Evolutionary conservation across 345 rosid species (phyloP), one percentile per base, ranked within the genome.

Genomic region (Turritis glabra): DNA sequence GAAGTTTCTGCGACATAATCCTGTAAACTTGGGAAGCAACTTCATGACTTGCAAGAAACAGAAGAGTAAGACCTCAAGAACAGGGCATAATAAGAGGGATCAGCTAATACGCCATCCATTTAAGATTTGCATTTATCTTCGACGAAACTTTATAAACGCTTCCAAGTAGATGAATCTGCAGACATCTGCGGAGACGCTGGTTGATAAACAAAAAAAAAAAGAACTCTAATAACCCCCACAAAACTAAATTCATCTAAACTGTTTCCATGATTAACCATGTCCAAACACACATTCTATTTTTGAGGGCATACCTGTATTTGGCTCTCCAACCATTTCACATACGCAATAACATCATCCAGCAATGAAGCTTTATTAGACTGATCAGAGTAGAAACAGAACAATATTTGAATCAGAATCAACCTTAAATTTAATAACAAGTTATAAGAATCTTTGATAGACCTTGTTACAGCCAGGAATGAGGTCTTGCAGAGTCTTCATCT

Each of bases 401-500:
- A 8, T 11, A 19, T 3, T 7, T 54, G 2, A 64, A 22, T 7
- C 9, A 72, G n/a, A 11, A 30, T 9, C 14, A 64, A 47, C 0
- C 8, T 41, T 21, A 47, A 8, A 14, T 37, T 38, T 7, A 10
- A 15, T 1, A 32, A n/a, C 3, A 22, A n/a, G 21, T 19, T 8
- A 23, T 14, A 47, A n/a, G 15, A 27, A 15, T 14, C 9, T n/a
- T 10, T 3, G 25, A 59, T 2, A 30, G 18, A 60, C 81, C 71
- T 67, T 78, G 53, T 21, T 73, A 58, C 78, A 67, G 56, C 66
- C 71, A 67, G 81, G 81, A 18, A 67, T 52, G 33, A 78, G 66
- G 67, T 78, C 71, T 82, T 88, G 93, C 75, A 90, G 68, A 67
- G 86, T 80, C 69, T 33, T 84, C 89, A 90, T 83, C 78, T 81